phyloP scores from a whole-genome alignment of 768 basidiomycete species.

The Tephrocybe sp. region DNA sequence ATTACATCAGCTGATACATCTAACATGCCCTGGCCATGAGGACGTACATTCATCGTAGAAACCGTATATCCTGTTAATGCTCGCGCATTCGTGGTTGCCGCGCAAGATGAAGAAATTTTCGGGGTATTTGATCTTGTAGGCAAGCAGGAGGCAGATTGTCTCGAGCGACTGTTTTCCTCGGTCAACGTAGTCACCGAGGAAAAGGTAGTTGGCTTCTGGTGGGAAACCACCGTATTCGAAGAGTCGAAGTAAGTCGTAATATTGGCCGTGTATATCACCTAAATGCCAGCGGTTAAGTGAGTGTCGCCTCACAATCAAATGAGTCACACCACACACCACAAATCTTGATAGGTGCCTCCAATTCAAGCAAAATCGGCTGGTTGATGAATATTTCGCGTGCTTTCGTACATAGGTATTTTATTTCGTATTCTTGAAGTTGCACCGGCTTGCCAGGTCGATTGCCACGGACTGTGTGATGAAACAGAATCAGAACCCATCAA shows the following conservation, averaged over 20 bases:
- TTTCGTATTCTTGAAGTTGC: conserved; percentile 97
- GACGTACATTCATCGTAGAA: conserved; percentile 98
- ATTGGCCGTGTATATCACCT: conserved; percentile 99
- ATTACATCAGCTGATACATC: conserved; percentile 12
- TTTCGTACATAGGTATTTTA: conserved; percentile 98
- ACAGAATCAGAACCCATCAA: conserved; percentile 14
- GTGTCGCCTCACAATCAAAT: conserved; percentile 18
- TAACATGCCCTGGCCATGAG: conserved; percentile 3
- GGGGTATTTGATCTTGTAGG: conserved; percentile 99
- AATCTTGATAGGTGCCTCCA: conserved; percentile 99
- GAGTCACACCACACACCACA: conserved; percentile 66
- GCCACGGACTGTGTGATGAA: conserved; percentile 73
- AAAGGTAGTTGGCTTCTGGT: conserved; percentile 99
- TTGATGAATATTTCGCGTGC: conserved; percentile 99
- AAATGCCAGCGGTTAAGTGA: conserved; percentile 16
- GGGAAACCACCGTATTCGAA: conserved; percentile 99
- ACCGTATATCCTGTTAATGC: conserved; percentile 99
- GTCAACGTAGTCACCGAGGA: conserved; percentile 99
- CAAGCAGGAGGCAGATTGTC: conserved; percentile 98
- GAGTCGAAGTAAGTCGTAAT: conserved; percentile 95
- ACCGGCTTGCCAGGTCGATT: conserved; percentile 99
- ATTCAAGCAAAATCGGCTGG: conserved; percentile 95
- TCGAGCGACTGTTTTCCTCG: conserved; percentile 98
- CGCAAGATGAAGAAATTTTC: conserved; percentile 99
- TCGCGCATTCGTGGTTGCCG: conserved; percentile 99